These are phyloP conservation scores for bread wheat (Triticum aestivum) DNA, from an alignment of 176 grass and related monocot species.

Conservation along the genomic window DNA sequence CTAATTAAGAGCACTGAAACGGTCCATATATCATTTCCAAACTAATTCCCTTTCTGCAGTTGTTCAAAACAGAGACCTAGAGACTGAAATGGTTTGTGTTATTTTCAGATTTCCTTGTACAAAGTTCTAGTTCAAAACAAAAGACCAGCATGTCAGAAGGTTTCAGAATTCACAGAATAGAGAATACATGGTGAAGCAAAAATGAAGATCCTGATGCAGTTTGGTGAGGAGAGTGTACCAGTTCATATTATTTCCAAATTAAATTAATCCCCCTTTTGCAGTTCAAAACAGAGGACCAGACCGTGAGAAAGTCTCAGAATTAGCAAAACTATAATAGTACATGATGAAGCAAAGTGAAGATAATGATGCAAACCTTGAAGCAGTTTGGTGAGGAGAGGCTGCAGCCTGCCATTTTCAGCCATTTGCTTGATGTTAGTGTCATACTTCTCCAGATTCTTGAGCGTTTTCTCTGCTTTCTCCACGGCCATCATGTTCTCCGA, in stretches of 20 bases:
- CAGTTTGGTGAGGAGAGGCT: conserved; percentile 65
- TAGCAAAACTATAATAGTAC: not conserved
- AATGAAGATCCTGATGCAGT: too few species aligned
- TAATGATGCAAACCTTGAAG: conserved; percentile 28
- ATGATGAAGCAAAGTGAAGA: not conserved
- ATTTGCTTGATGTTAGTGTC: conserved; percentile 78
- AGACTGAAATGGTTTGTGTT: not conserved
- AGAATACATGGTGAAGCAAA: too few species aligned
- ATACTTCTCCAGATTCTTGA: conserved; percentile 62
- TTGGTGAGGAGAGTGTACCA: too few species aligned
- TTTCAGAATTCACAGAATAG: too few species aligned
- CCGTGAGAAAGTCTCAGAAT: not conserved
- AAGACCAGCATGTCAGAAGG: too few species aligned
- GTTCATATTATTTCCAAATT: not conserved
- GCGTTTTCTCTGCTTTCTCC: conserved; percentile 71
- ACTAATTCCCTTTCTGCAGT: too few species aligned
- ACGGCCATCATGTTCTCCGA: conserved; percentile 57
- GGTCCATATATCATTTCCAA: too few species aligned
- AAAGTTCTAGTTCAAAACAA: too few species aligned
- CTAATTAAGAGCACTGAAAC: not conserved
- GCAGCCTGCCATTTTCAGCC: conserved; percentile 78
- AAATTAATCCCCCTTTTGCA: not conserved
- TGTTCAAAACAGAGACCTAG: too few species aligned
- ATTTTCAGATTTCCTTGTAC: too few species aligned
- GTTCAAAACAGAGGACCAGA: not conserved